Percentiles rank a stretch among this genome's conserved stretches.
Evolutionary conservation across 805 yeast genomes (phyloP).

Genomic region (Candida takata): DNA sequence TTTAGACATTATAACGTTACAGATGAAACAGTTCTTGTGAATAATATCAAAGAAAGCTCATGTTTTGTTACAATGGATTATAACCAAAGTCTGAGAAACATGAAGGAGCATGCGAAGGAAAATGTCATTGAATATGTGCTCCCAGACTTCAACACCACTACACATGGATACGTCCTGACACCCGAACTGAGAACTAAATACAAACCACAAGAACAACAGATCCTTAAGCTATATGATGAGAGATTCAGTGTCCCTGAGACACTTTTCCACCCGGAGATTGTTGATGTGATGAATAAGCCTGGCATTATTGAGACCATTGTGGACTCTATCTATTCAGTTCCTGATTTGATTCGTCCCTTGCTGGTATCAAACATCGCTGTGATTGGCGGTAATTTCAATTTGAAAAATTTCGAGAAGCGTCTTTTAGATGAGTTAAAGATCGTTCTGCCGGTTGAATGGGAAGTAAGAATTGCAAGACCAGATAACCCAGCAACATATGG

Average conservation of each 20-base stretch:
- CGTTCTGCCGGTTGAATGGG: conserved; percentile 68
- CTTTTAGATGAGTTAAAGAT: conserved; percentile 53
- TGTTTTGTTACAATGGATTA: conserved; percentile 64
- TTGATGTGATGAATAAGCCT: conserved; percentile 65
- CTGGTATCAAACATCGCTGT: conserved; percentile 72
- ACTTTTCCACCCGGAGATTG: conserved; percentile 76
- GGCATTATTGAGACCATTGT: conserved; percentile 69
- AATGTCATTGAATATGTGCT: conserved; percentile 62
- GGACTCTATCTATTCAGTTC: conserved; percentile 61
- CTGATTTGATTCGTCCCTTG: conserved; percentile 67
- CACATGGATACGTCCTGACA: conserved; percentile 60
- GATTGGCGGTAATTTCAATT: conserved; percentile 74
- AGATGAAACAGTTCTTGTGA: conserved; percentile 81
- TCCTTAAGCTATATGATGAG: conserved; percentile 69
- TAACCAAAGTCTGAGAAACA: conserved; percentile 35
- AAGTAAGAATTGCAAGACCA: conserved; percentile 40
- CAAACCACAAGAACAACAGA: conserved; percentile 50
- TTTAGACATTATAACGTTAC: conserved; percentile 89
- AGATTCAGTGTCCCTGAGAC: conserved; percentile 84
- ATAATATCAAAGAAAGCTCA: conserved; percentile 76
- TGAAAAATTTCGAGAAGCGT: conserved; percentile 62
- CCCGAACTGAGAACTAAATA: conserved; percentile 23
- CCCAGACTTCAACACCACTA: conserved; percentile 81
- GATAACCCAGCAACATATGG: conserved; percentile 38
- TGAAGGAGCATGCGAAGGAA: conserved; percentile 23